A percentile compares a stretch with the other conserved stretches of the same genome.
Conservation (phyloP, 305 asterid species). For the Fraxinus platypoda region DNA sequence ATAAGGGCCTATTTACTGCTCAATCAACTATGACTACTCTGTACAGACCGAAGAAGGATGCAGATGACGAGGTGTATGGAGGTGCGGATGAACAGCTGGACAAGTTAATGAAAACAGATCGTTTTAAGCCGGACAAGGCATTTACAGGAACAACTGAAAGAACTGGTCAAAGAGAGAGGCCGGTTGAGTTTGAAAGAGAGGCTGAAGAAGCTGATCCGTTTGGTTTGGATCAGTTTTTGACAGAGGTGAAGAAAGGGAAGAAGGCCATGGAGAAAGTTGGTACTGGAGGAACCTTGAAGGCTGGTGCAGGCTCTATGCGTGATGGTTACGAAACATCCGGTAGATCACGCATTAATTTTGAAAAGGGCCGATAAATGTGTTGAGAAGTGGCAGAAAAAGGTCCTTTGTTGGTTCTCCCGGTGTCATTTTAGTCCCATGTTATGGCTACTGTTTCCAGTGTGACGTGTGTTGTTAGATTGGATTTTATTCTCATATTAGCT, state of each 20-base stretch:
- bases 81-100: conserved; percentile 87
- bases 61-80: conserved; percentile 69
- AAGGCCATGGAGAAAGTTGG: conserved; percentile 38
- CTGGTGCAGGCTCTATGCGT: conserved; percentile 58
- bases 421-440: neutral
- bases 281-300: conserved; percentile 54
- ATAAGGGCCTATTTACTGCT: conserved; percentile 69
- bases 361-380: conserved; percentile 38
- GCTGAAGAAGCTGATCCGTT: conserved; percentile 58
- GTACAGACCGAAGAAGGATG: conserved; percentile 58
- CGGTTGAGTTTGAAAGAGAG: conserved; percentile 74
- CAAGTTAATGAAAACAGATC: conserved; percentile 73
- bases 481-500: neutral
- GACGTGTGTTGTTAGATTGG: neutral
- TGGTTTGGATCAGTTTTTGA: conserved; percentile 33
- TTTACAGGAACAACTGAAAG: conserved; percentile 77
- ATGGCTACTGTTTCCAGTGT: neutral
- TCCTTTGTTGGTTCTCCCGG: neutral
- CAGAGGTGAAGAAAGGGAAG: conserved; percentile 34
- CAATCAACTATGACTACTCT: conserved; percentile 68
- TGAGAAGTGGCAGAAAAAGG: neutral
- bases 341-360: conserved; percentile 41
- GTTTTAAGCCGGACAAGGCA: conserved; percentile 63
- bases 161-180: conserved; percentile 59
- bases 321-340: conserved; percentile 50